A percentile compares a stretch with the other conserved stretches of the same genome.
Conservation (phyloP, 1,139 yeast species). For the Yamadazyma sp. region DNA sequence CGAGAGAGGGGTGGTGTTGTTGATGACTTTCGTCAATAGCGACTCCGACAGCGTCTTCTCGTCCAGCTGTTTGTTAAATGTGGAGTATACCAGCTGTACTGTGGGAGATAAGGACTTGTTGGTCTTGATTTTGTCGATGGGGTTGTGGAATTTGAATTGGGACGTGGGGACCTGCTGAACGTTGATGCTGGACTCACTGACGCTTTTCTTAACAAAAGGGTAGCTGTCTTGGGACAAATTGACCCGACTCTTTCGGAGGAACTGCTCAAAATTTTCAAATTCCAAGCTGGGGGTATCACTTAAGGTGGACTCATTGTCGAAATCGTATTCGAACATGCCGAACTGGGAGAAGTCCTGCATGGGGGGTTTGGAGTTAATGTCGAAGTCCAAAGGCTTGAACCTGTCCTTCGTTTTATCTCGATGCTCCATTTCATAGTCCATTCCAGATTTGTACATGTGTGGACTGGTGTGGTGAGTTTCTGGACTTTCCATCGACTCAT, state of each 20-base stretch:
- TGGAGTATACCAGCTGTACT: slow-evolving; percentile 26
- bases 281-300: slow-evolving; percentile 12
- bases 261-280: slow-evolving; percentile 33
- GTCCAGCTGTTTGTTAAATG: neutral
- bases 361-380: slow-evolving; percentile 4
- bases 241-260: slow-evolving; percentile 34
- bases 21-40: slow-evolving; percentile 21
- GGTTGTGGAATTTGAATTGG: slow-evolving; percentile 36
- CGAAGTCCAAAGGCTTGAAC: slow-evolving; percentile 3
- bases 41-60: slow-evolving; percentile 11
- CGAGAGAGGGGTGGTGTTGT: slow-evolving; percentile 1
- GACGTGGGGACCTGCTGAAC: slow-evolving; percentile 2
- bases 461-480: no score
- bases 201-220: slow-evolving; percentile 30
- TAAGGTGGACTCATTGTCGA: slow-evolving; percentile 15
- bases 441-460: no score
- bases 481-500: no score
- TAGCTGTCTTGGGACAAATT: slow-evolving; percentile 30
- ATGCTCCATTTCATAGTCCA: no score
- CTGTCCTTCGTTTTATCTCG: no score
- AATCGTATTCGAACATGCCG: slow-evolving; percentile 6
- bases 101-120: slow-evolving; percentile 28
- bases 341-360: slow-evolving; percentile 5
- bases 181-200: slow-evolving; percentile 16
- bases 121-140: slow-evolving; percentile 29